These are phyloP conservation scores for Platanthera guangdongensis DNA, from an alignment of 106 monocot genomes.

Conservation along the genomic window DNA sequence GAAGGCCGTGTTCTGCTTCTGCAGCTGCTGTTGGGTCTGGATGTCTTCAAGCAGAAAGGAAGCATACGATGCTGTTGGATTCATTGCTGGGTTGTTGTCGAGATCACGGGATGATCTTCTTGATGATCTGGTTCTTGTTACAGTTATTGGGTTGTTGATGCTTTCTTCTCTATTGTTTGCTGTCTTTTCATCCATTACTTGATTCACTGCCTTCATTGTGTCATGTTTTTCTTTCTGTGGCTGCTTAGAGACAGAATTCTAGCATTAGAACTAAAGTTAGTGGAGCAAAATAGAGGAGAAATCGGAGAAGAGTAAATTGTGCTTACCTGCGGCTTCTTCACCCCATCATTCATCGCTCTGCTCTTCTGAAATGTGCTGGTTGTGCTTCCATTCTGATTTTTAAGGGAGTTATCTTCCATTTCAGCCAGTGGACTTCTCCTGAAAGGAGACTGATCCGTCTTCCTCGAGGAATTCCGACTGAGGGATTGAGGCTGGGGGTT, in stretches of 20 bases:
- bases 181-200: background rate
- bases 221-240: constrained; percentile 11
- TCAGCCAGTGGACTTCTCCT: constrained; percentile 81
- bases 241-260: background rate
- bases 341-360: constrained; percentile 6
- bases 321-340: constrained; percentile 6
- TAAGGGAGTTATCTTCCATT: constrained; percentile 55
- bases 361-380: constrained; percentile 19
- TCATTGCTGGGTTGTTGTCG: constrained; percentile 22
- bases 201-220: constrained; percentile 2
- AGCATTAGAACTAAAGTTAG: too few relatives aligned
- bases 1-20: constrained; percentile 34
- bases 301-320: constrained; percentile 1
- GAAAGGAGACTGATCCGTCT: constrained; percentile 72
- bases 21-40: constrained; percentile 61
- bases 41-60: constrained; percentile 79
- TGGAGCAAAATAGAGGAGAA: background rate
- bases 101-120: constrained; percentile 56
- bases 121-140: constrained; percentile 48
- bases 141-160: constrained; percentile 10
- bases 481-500: constrained; percentile 43
- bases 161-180: constrained; percentile 10
- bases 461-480: constrained; percentile 74
- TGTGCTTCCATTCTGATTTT: constrained; percentile 10
- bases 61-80: constrained; percentile 31